Base-by-base conservation (phyloP, 768 basidiomycete genomes). In the Boletus rex-veris region DNA sequence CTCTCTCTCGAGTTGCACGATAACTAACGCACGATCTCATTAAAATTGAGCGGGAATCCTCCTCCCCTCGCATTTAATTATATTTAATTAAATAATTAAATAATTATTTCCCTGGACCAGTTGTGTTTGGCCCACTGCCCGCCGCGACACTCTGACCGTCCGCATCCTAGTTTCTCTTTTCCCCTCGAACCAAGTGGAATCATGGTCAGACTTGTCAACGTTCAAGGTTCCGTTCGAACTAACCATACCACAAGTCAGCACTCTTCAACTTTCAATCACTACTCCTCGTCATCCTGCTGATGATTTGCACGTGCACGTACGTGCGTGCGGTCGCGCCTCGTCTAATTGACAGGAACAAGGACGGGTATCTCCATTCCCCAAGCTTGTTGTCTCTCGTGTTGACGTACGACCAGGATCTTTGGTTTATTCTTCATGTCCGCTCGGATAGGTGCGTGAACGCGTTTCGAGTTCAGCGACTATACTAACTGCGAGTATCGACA, bases 221-320 rank as follows among this genome's bases (percentile, higher is more conserved):
- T 12, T 11, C 7, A 37, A 18, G 1, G 1, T 30, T 12, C 4
- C 7, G 11, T 14, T 14, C 3, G 11, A 33, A 18, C 55, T 58
- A 9, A 66, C 50, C 36, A 18, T 14, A 5, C 35, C 38, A 31
- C n/a, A 67, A 89, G 87, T 95, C 96, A 28, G 97, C 97, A 3
- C 80, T 99, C 21, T 98, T 98, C 85, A 96, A 98, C 75, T 99
- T 99, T 68, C 88, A 96, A 72, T 93, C 95, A 0, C 80, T 99
- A 18, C 80, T 99, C 18, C 85, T 96, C 65, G 93, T 96, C 69
- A 86, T 98, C 59, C 81, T 98, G 9, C 80, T 99, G 45, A 78
- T 90, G 70, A 93, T 98, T 55, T 99, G 97, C 76, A 98, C 97
- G 53, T 98, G 92, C 76, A 94, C 96, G 4, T 99, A 98, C 71